Evolutionary conservation across 495 filamentous ascomycete genomes (phyloP), one percentile per base, ranked within the genome.

Genomic region (Penicillium parvum): DNA sequence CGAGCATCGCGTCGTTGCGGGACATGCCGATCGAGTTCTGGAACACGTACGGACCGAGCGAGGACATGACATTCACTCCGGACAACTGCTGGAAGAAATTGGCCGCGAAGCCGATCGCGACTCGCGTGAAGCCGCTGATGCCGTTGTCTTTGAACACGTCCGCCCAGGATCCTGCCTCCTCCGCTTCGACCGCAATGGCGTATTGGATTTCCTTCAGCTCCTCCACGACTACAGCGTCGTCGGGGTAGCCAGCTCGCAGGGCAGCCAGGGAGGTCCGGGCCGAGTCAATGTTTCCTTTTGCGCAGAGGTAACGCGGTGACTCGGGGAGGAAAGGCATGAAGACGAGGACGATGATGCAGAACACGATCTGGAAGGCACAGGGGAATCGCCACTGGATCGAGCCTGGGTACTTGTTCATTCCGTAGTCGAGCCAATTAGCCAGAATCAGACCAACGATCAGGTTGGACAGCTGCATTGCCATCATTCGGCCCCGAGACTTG

Each of bases 401-500:
- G 5, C 46, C 41, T 7, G 37, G 5, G 18, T 50, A 40, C 10
- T 21, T 37, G 1, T 30, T 28, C 30, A 54, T 37, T 7, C 51
- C 51, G 32, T 66, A 68, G n/a, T 52, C 45, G 20, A 56, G 40
- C 43, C 47, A 54, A 21, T 55, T 53, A 5, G 51, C 41, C 5
- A 54, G 28, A 7, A 50, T 50, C 9, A 54, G 17, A 3, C 51
- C 51, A 14, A 50, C 43, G 29, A 54, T 54, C 19, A 50, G 16
- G 27, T 50, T 54, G 1, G 47, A 50, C 11, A 50, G 21, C 20
- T 54, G 46, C 58, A 75, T 69, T 27, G 70, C 74, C 30, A 76
- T 78, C n/a, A 87, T 60, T 7, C 78, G 74, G 4, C 80, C 82
- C 38, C 84, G 75, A 49, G 77, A 14, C 73, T 76, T 7, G 78